Evolutionary conservation across 352 stramenopile species (phyloP).

Genomic region (Phytophthora brassicae): DNA sequence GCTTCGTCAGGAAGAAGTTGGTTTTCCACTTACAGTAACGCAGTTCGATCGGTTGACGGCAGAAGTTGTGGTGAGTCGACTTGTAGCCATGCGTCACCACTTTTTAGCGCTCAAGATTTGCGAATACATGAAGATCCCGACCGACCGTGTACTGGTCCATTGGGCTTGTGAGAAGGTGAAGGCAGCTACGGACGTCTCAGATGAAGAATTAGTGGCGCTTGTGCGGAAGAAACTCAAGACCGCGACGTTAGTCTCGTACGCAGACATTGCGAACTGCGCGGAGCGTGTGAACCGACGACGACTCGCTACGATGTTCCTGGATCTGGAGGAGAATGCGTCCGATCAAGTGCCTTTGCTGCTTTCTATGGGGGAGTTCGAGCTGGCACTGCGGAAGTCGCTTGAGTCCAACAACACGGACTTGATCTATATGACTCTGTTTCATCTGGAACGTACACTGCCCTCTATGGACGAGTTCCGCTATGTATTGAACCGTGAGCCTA

Average conservation of each 20-base stretch:
- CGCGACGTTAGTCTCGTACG: constrained; percentile 78
- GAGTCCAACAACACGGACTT: constrained; percentile 90
- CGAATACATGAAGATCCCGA: constrained; percentile 87
- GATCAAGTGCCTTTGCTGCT: constrained; percentile 90
- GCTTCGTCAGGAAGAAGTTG: constrained; percentile 75
- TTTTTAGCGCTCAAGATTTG: constrained; percentile 93
- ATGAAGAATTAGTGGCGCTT: constrained; percentile 83
- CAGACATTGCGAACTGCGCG: constrained; percentile 81
- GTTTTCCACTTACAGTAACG: constrained; percentile 78
- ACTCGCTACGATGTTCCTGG: constrained; percentile 90
- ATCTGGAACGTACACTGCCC: constrained; percentile 78
- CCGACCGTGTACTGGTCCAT: constrained; percentile 87
- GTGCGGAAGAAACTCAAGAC: constrained; percentile 86
- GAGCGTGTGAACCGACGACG: constrained; percentile 79
- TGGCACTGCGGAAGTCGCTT: constrained; percentile 88
- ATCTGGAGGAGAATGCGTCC: constrained; percentile 84
- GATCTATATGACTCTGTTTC: constrained; percentile 89
- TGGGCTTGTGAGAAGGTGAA: constrained; percentile 92
- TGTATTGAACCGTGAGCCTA: constrained; percentile 67
- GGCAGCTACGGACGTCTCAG: constrained; percentile 54
- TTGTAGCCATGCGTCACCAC: constrained; percentile 84
- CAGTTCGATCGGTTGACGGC: constrained; percentile 85
- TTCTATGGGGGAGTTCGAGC: constrained; percentile 90
- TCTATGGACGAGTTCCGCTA: constrained; percentile 83
- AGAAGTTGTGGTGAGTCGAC: constrained; percentile 84